phyloP scores from a whole-genome alignment of 768 basidiomycete genomes.

The Trametes villosa region DNA sequence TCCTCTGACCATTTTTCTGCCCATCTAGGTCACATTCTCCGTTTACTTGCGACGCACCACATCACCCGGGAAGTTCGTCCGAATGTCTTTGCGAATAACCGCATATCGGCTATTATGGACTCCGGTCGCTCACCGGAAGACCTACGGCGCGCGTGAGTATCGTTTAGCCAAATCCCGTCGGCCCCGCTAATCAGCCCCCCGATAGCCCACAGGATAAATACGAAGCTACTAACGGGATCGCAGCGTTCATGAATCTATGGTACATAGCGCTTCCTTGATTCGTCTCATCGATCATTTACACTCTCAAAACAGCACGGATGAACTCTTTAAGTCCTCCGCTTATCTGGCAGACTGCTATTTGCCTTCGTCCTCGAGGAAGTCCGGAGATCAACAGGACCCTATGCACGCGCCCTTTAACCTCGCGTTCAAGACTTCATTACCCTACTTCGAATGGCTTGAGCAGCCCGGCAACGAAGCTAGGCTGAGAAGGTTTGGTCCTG shows the following conservation, averaged over 20 bases:
- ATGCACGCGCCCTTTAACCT: constrained; percentile 71
- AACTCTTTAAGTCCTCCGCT: constrained; percentile 75
- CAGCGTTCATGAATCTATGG: constrained; percentile 75
- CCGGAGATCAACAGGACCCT: constrained; percentile 30
- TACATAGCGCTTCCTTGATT: constrained; percentile 46
- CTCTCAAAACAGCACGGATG: constrained; percentile 67
- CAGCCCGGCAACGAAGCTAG: constrained; percentile 49
- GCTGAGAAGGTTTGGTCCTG: constrained; percentile 71
- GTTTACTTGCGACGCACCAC: constrained; percentile 80
- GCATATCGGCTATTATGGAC: constrained; percentile 70
- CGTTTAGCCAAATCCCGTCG: neutral
- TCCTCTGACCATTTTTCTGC: neutral
- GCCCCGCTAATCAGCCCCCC: neutral
- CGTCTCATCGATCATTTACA: neutral
- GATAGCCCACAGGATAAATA: constrained; percentile 67
- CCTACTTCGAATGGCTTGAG: constrained; percentile 78
- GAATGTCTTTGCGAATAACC: constrained; percentile 73
- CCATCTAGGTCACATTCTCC: constrained; percentile 65
- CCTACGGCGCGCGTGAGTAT: constrained; percentile 50
- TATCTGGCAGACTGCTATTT: constrained; percentile 66
- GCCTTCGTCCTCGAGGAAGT: constrained; percentile 7
- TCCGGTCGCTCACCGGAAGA: constrained; percentile 61
- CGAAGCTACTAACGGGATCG: constrained; percentile 62
- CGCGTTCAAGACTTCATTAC: constrained; percentile 57
- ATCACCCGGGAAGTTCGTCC: constrained; percentile 70